Percentiles rank a stretch among this genome's conserved stretches.
phyloP scores from a whole-genome alignment of 768 basidiomycete genomes.

The Boletus sp. region DNA sequence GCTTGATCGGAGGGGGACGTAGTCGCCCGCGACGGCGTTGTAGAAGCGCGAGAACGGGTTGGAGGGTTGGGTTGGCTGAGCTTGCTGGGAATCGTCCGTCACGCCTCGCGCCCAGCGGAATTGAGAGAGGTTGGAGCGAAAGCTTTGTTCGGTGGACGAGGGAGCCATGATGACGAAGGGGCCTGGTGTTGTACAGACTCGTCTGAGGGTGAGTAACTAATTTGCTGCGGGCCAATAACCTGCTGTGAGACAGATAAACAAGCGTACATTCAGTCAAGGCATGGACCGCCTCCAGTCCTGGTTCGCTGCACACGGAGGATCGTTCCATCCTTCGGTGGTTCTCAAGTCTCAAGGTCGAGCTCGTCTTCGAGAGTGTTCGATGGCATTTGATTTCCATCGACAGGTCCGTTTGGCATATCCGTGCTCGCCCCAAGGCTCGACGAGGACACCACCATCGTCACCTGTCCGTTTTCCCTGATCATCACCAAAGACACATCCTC shows the following conservation, averaged over 20 bases:
- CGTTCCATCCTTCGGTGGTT: conserved; percentile 44
- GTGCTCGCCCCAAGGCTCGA: conserved; percentile 50
- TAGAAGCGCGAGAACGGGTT: conserved; percentile 89
- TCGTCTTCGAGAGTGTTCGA: background rate
- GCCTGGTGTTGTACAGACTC: background rate
- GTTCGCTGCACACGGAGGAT: conserved; percentile 47
- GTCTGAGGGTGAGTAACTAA: too few species aligned
- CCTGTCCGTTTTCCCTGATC: conserved; percentile 63
- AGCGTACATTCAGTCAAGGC: background rate
- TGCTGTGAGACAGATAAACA: background rate
- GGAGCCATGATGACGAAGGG: conserved; percentile 2
- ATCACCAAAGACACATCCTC: conserved; percentile 54
- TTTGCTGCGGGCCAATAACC: background rate
- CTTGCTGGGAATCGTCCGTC: conserved; percentile 64
- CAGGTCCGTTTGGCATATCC: conserved; percentile 46
- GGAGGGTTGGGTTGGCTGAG: conserved; percentile 31
- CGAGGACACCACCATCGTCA: conserved; percentile 53
- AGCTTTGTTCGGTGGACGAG: conserved; percentile 57
- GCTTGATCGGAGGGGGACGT: conserved; percentile 80
- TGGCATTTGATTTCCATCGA: conserved; percentile 4
- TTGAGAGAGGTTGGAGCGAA: conserved; percentile 72
- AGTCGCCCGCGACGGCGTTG: conserved; percentile 78
- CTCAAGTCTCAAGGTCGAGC: conserved; percentile 45
- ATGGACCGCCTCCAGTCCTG: conserved; percentile 44
- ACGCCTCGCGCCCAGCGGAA: conserved; percentile 81